Conservation (phyloP, 192 early-diverging fungal species). For the Coemansia javaensis region DNA sequence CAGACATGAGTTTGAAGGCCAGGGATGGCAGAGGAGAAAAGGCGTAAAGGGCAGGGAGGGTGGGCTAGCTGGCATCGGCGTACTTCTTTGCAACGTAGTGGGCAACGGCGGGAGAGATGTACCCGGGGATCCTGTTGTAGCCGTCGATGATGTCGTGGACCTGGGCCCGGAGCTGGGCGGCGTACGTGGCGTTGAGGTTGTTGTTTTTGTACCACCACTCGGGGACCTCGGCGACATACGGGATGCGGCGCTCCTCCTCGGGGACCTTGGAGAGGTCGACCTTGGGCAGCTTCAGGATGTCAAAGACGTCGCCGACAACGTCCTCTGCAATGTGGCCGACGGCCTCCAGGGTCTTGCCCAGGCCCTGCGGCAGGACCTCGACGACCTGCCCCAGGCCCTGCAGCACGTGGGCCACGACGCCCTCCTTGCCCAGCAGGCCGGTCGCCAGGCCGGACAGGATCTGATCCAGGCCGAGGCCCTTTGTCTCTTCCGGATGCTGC, state of each 20-base stretch:
- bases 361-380: slow-evolving; percentile 39
- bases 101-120: slow-evolving; percentile 41
- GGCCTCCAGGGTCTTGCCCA: slow-evolving; percentile 43
- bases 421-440: slow-evolving; percentile 36
- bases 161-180: slow-evolving; percentile 35
- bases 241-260: slow-evolving; percentile 42
- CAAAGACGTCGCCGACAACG: slow-evolving; percentile 32
- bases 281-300: slow-evolving; percentile 44
- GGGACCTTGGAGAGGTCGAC: slow-evolving; percentile 44
- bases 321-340: slow-evolving; percentile 39
- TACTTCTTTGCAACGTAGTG: slow-evolving; percentile 49
- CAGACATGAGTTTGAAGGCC: no score
- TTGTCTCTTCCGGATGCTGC: slow-evolving; percentile 8
- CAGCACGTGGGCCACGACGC: slow-evolving; percentile 39
- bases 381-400: slow-evolving; percentile 45
- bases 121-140: slow-evolving; percentile 42
- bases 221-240: slow-evolving; percentile 31
- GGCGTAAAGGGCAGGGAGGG: background rate
- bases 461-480: slow-evolving; percentile 25
- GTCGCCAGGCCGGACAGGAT: slow-evolving; percentile 33
- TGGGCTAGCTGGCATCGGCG: slow-evolving; percentile 4
- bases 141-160: slow-evolving; percentile 47
- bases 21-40: no score
- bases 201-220: slow-evolving; percentile 44
- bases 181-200: slow-evolving; percentile 48